phyloP scores from a whole-genome alignment of 306 rosid species.

The Gastrolobium bilobum region DNA sequence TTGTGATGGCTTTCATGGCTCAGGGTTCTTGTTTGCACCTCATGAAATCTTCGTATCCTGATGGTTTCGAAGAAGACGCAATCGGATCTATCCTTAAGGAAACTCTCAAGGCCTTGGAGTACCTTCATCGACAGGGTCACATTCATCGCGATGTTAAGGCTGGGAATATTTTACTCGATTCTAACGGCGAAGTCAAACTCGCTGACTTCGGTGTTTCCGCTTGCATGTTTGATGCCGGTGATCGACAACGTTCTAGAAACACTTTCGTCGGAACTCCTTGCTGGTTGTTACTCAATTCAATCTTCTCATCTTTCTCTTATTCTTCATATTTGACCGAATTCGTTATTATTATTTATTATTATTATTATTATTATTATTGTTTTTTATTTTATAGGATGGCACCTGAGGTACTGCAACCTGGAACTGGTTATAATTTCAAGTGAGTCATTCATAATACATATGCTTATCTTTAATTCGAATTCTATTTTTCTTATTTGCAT shows the following conservation, averaged over 20 bases:
- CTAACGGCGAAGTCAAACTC: constrained; percentile 81
- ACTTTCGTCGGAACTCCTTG: constrained; percentile 98
- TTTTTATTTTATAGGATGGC: constrained; percentile 82
- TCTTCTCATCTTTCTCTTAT: not conserved
- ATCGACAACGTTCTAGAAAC: constrained; percentile 89
- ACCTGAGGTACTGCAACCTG: constrained; percentile 99
- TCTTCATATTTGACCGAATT: no score
- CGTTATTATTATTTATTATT: no score
- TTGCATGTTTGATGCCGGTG: constrained; percentile 94
- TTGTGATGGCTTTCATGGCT: constrained; percentile 94
- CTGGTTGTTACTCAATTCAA: constrained; percentile 55
- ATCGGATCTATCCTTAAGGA: constrained; percentile 88
- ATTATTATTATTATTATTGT: no score
- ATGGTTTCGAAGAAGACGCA: constrained; percentile 90
- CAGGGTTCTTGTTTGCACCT: constrained; percentile 98
- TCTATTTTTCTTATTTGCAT: not conserved
- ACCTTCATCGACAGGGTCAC: constrained; percentile 93
- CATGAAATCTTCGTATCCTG: constrained; percentile 88
- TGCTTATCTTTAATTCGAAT: not conserved
- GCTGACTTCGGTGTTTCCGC: constrained; percentile 99
- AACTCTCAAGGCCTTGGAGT: constrained; percentile 89
- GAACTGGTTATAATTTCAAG: constrained; percentile 97
- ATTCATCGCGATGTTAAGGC: constrained; percentile 99
- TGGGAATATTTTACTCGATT: constrained; percentile 88
- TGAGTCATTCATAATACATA: constrained; percentile 51